Conservation (phyloP, 805 yeast species). For the Torulaspora quercuum region DNA sequence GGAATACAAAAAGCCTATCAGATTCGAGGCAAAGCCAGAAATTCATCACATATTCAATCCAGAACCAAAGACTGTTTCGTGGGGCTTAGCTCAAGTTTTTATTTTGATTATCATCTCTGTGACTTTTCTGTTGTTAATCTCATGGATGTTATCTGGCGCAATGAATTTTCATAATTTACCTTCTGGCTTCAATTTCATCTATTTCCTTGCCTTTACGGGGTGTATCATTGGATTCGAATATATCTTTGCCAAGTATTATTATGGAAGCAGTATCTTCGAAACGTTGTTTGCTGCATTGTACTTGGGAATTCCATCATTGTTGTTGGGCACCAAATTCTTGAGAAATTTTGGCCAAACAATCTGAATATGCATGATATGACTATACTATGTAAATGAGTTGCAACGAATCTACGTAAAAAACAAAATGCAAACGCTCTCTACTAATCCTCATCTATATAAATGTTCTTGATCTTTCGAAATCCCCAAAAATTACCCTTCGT, state of each 20-base stretch:
- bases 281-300: slow-evolving; percentile 32
- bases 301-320: slow-evolving; percentile 52
- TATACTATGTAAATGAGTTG: slow-evolving; percentile 5
- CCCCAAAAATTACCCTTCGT: slow-evolving; percentile 44
- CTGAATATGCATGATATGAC: slow-evolving; percentile 4
- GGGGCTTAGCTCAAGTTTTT: slow-evolving; percentile 51
- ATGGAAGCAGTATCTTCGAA: slow-evolving; percentile 34
- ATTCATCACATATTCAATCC: slow-evolving; percentile 59
- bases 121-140: slow-evolving; percentile 42
- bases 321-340: slow-evolving; percentile 65
- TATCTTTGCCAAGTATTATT: slow-evolving; percentile 31
- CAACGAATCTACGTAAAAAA: slow-evolving; percentile 1
- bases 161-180: slow-evolving; percentile 30
- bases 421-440: too few relatives aligned
- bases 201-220: slow-evolving; percentile 25
- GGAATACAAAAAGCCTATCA: slow-evolving; percentile 18
- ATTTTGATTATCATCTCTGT: slow-evolving; percentile 43
- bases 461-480: slow-evolving; percentile 54
- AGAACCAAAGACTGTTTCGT: slow-evolving; percentile 51
- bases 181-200: slow-evolving; percentile 24
- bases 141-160: slow-evolving; percentile 41
- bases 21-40: slow-evolving; percentile 52
- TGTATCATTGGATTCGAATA: slow-evolving; percentile 34
- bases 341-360: slow-evolving; percentile 37
- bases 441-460: slow-evolving; percentile 41